phyloP scores from a whole-genome alignment of 2,329 filamentous ascomycete species.

The Neonectria sp. region DNA sequence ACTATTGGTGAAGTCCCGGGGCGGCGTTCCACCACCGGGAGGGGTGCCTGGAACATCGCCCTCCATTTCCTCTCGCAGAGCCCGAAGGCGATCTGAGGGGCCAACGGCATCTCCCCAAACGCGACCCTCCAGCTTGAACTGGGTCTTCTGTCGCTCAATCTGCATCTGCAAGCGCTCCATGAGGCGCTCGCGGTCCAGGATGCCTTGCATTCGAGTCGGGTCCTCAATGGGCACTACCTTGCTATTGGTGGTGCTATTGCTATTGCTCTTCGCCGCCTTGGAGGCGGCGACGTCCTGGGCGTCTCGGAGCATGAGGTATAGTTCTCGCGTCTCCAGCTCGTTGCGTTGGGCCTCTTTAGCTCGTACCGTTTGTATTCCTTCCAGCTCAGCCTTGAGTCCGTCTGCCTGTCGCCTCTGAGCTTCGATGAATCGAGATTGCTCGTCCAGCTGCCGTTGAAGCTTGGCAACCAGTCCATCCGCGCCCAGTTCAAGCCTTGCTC shows the following conservation, averaged over 20 bases:
- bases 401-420: conserved; percentile 90
- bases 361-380: conserved; percentile 86
- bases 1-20: conserved; percentile 77
- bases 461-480: conserved; percentile 95
- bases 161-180: conserved; percentile 97
- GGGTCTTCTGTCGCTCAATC: conserved; percentile 96
- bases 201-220: conserved; percentile 87
- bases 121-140: conserved; percentile 96
- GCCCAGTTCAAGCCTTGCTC: conserved; percentile 87
- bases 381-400: conserved; percentile 88
- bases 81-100: conserved; percentile 92
- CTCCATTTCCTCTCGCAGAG: conserved; percentile 96
- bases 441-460: conserved; percentile 92
- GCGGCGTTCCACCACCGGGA: conserved; percentile 66
- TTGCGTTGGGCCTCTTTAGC: conserved; percentile 94
- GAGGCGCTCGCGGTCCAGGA: conserved; percentile 90
- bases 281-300: conserved; percentile 96
- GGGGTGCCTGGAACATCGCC: conserved; percentile 63
- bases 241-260: conserved; percentile 44
- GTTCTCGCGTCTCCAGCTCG: conserved; percentile 94
- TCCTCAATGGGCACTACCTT: conserved; percentile 73
- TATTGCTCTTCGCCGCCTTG: conserved; percentile 74
- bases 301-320: conserved; percentile 98
- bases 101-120: conserved; percentile 87
- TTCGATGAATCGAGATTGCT: conserved; percentile 92